Base-by-base conservation (phyloP, 163 green algal species). In the Chloromonas sp. region DNA sequence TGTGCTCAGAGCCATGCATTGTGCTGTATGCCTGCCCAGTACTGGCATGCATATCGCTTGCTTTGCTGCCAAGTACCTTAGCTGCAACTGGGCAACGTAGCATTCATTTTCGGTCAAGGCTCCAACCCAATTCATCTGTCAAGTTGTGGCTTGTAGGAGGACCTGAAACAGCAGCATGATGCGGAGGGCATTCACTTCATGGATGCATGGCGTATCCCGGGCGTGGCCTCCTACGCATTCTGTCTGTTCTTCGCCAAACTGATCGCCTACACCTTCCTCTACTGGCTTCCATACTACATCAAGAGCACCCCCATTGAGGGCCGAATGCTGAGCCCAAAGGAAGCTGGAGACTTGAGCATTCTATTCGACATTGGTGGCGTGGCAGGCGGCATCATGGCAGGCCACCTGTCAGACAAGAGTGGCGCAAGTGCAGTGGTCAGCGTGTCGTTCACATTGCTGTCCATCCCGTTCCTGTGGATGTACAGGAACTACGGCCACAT, bases 221-320 rank as follows among this genome's bases (percentile, higher is more conserved):
- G 96, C 57, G 96, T 99, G 0, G 84, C 92, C 1, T 84, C 93
- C 1, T 99, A 96, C 86, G 94, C 96, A 2, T 89, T 98, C 61
- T 98, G 92, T 83, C 92, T 99, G 57, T 99, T 99, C 90, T 99
- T 98, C 87, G 92, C 92, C 86, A 99, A 99, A 89, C 95, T 99
- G 14, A 96, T 98, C 70, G 96, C 96, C 58, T 99, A 99, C 93
- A 98, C 95, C 15, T 98, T 99, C 87, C 92, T 99, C 1, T 98
- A 98, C 92, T 99, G 96, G 96, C 92, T 99, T 61, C 96, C 96
- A 5, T 99, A 95, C 88, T 99, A 98, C 93, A 97, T 99, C 87
- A 94, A 94, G 81, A 89, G 90, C n/a, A 97, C 93, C 13, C 88
- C 92, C 14, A 95, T 97, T 58, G 89, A 95, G 59, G 92, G 91